Conservation (phyloP, 768 basidiomycete genomes). For the Termitomyces sp. region DNA sequence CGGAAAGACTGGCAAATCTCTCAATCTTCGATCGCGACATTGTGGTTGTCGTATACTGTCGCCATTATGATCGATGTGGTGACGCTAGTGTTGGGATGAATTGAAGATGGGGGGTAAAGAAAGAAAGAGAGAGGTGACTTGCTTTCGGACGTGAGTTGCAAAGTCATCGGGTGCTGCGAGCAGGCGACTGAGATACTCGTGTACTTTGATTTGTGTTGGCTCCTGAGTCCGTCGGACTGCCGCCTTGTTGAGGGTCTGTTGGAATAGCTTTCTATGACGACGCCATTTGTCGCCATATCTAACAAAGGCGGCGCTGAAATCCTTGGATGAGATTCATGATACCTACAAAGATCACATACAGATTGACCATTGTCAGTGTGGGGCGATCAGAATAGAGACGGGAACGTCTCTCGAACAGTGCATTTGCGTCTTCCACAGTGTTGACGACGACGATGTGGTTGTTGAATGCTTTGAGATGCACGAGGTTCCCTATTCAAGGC, state of each 20-base stretch:
- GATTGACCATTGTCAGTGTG: conserved; percentile 12
- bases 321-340: conserved; percentile 5
- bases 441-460: background rate
- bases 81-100: too few species aligned
- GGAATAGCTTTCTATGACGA: conserved; percentile 23
- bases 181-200: conserved; percentile 15
- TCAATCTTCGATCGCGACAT: conserved; percentile 20
- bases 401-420: conserved; percentile 24
- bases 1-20: conserved; percentile 18
- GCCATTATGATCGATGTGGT: conserved; percentile 17
- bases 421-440: conserved; percentile 1
- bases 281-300: conserved; percentile 27
- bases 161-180: conserved; percentile 16
- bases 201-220: conserved; percentile 21
- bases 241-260: conserved; percentile 22
- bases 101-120: background rate
- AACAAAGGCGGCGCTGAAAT: conserved; percentile 24
- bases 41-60: conserved; percentile 25
- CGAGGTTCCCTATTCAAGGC: background rate
- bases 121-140: background rate
- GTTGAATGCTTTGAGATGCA: background rate
- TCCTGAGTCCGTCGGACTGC: conserved; percentile 16
- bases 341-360: conserved; percentile 13
- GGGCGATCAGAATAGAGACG: conserved; percentile 24
- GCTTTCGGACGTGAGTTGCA: conserved; percentile 7